These are phyloP conservation scores for Plantago major DNA, from an alignment of 257 asterid genomes.

Conservation along the genomic window DNA sequence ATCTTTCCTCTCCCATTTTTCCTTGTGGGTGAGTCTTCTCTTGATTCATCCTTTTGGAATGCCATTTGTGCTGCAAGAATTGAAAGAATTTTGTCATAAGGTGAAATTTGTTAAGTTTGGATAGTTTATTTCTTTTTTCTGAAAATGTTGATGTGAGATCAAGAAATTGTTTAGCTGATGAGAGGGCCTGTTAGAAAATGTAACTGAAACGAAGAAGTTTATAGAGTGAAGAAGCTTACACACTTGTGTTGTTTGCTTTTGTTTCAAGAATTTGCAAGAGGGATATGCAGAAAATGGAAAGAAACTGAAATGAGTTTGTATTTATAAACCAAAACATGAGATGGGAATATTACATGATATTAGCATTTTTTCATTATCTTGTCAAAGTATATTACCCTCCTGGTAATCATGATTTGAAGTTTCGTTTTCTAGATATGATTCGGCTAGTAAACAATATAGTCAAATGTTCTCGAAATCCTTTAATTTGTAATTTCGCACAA, in stretches of 20 bases:
- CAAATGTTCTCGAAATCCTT: too few relatives aligned
- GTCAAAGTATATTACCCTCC: conserved; percentile 6
- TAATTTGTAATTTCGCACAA: too few relatives aligned
- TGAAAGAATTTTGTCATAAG: background rate
- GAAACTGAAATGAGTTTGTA: conserved; percentile 33
- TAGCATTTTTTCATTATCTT: conserved; percentile 13
- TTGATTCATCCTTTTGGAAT: conserved; percentile 50
- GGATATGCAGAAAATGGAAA: conserved; percentile 43
- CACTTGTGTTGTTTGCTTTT: conserved; percentile 21
- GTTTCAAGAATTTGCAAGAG: conserved; percentile 30
- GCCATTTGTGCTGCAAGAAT: conserved; percentile 42
- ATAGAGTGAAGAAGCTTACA: conserved; percentile 16
- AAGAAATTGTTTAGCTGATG: background rate
- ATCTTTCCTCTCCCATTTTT: conserved; percentile 80
- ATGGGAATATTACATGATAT: conserved; percentile 9
- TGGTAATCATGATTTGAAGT: too few relatives aligned
- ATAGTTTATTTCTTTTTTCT: background rate
- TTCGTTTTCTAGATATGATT: too few relatives aligned
- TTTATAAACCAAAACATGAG: conserved; percentile 33
- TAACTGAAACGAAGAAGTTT: background rate
- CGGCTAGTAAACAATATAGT: too few relatives aligned
- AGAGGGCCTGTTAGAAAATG: background rate
- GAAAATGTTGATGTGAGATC: conserved; percentile 15
- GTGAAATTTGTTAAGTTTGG: conserved; percentile 1
- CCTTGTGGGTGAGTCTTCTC: conserved; percentile 66